Evolutionary conservation across 225 moss, liverwort and hornwort species (phyloP).

Genomic region (Straminergon stramineum): DNA sequence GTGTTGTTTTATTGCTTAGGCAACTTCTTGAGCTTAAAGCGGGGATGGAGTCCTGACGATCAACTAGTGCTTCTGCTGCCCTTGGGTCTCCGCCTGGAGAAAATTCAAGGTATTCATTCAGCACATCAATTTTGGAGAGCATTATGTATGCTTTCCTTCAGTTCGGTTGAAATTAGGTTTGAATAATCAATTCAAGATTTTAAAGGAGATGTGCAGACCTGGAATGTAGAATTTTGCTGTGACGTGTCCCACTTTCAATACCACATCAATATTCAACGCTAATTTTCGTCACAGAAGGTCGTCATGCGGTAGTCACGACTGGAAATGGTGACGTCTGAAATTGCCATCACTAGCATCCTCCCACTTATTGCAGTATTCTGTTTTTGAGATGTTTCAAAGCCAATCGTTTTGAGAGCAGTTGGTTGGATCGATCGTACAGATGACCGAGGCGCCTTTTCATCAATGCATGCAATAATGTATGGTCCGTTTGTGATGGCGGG

Average conservation of each 20-base stretch:
- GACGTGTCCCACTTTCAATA: neutral
- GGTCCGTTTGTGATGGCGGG: conserved; percentile 88
- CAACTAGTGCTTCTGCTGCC: conserved; percentile 40
- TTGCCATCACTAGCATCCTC: neutral
- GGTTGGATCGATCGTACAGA: conserved; percentile 40
- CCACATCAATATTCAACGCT: neutral
- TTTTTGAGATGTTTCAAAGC: neutral
- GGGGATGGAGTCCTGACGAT: conserved; percentile 60
- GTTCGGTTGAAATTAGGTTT: neutral
- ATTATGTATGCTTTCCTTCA: neutral
- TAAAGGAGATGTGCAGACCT: neutral
- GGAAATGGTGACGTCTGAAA: neutral
- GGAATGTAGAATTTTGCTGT: neutral
- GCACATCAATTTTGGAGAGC: neutral
- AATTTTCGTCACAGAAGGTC: neutral
- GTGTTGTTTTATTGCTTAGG: conserved; percentile 31
- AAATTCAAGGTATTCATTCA: conserved; percentile 65
- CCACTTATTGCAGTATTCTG: neutral
- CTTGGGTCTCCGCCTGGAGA: conserved; percentile 49
- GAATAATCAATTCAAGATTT: neutral
- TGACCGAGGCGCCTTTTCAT: conserved; percentile 46
- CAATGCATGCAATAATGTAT: conserved; percentile 68
- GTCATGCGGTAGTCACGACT: neutral
- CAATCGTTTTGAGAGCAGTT: neutral
- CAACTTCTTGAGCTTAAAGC: conserved; percentile 38